Conservation (phyloP, 2,329 filamentous ascomycete species). For the Fusarium sp. region DNA sequence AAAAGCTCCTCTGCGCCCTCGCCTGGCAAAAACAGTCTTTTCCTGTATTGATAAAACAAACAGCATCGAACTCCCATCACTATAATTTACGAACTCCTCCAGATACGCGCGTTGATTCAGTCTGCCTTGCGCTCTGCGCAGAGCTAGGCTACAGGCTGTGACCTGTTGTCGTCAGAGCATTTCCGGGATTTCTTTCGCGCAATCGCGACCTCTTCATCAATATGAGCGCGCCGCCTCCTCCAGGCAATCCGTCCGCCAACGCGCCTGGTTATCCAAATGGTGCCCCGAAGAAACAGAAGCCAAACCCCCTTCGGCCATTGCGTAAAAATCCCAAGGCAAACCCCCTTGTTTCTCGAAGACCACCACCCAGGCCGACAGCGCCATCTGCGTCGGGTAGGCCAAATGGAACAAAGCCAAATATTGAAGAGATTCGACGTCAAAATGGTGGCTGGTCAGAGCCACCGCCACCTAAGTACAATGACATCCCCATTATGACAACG, state of each 20-base stretch:
- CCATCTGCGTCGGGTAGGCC: constrained; percentile 34
- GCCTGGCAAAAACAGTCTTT: not conserved
- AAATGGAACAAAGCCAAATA: constrained; percentile 47
- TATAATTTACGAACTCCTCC: not conserved
- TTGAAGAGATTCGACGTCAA: constrained; percentile 55
- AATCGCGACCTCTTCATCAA: constrained; percentile 17
- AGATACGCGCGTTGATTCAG: not conserved
- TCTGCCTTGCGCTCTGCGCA: constrained; percentile 17
- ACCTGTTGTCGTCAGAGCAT: constrained; percentile 22
- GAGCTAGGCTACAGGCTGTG: constrained; percentile 29
- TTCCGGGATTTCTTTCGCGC: not conserved
- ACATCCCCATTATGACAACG: constrained; percentile 80
- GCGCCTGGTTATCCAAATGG: constrained; percentile 50
- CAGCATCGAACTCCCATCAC: not conserved
- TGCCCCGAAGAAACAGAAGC: constrained; percentile 43
- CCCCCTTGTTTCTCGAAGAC: constrained; percentile 69
- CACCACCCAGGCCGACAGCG: constrained; percentile 38
- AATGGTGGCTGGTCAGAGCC: constrained; percentile 69
- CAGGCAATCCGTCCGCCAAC: constrained; percentile 34
- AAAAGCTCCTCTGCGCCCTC: not conserved
- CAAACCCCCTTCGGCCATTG: constrained; percentile 53
- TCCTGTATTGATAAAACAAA: not conserved
- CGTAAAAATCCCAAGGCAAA: constrained; percentile 60
- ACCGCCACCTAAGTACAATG: constrained; percentile 59
- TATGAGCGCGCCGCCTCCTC: constrained; percentile 58